A percentile compares a stretch with the other conserved stretches of the same genome.
These are phyloP conservation scores for Penicillium paneum DNA, from an alignment of 2,329 filamentous ascomycete species.

Conservation along the genomic window DNA sequence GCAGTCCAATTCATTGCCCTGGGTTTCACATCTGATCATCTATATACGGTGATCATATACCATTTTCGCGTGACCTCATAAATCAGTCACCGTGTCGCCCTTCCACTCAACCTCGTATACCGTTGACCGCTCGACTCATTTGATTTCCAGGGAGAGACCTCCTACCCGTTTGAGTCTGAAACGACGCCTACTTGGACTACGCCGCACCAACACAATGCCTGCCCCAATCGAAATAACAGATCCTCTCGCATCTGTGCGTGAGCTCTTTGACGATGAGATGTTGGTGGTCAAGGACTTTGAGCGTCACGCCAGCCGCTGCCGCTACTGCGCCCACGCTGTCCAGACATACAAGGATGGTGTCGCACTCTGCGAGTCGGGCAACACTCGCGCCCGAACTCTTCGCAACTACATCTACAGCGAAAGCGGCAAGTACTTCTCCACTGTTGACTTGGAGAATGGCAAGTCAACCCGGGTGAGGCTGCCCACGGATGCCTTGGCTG, in stretches of 20 bases:
- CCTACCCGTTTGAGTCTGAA: constrained; percentile 12
- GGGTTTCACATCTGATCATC: constrained; percentile 1
- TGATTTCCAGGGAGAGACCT: constrained; percentile 20
- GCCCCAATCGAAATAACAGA: constrained; percentile 24
- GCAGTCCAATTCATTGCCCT: background rate
- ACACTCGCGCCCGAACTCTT: constrained; percentile 34
- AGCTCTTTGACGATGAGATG: constrained; percentile 36
- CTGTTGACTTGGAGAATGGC: constrained; percentile 41
- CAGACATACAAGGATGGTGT: constrained; percentile 22
- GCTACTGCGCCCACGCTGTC: constrained; percentile 31
- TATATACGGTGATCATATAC: constrained; percentile 12
- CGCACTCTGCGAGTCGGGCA: constrained; percentile 37
- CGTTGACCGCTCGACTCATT: constrained; percentile 19
- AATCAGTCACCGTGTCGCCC: constrained; percentile 32
- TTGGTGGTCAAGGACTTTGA: constrained; percentile 39
- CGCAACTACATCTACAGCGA: constrained; percentile 37
- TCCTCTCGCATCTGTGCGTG: constrained; percentile 32
- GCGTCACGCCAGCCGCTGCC: constrained; percentile 36
- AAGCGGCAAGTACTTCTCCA: constrained; percentile 40
- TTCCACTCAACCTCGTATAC: constrained; percentile 24
- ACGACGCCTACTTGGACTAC: constrained; percentile 18
- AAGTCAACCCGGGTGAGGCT: constrained; percentile 43
- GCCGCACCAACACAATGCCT: constrained; percentile 33
- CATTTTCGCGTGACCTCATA: constrained; percentile 14
- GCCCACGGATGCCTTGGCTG: constrained; percentile 35